phyloP scores from a whole-genome alignment of 495 filamentous ascomycete genomes.

The Jackrogersella multiformis region DNA sequence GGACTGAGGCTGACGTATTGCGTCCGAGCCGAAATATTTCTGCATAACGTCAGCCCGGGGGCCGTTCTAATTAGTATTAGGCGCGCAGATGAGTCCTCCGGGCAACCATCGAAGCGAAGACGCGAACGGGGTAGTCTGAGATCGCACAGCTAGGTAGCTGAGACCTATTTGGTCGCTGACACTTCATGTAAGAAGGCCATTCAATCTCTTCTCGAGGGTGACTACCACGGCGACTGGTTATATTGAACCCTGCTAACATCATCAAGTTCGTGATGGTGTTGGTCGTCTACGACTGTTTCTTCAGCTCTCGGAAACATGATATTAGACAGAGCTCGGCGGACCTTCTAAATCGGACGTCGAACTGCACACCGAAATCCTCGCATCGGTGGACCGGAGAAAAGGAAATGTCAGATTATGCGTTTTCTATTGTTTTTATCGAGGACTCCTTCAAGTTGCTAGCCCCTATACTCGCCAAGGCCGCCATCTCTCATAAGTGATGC shows the following conservation, averaged over 20 bases:
- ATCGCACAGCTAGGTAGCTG: neutral
- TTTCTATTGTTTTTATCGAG: neutral
- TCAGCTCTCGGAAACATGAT: neutral
- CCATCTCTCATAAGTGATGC: neutral
- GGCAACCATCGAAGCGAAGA: neutral
- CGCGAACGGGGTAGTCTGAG: neutral
- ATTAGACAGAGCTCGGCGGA: neutral
- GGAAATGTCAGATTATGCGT: slow-evolving; percentile 1
- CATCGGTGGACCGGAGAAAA: neutral
- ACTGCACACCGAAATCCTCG: neutral
- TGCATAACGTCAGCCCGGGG: slow-evolving; percentile 3
- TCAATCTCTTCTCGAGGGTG: too few species aligned
- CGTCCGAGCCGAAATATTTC: neutral
- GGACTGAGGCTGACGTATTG: neutral
- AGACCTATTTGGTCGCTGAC: neutral
- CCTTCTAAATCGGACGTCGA: neutral
- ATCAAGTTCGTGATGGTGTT: neutral
- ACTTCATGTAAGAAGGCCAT: neutral
- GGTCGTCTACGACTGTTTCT: neutral
- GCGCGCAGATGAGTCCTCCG: neutral
- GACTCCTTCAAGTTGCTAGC: neutral
- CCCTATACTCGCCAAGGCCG: neutral
- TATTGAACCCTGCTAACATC: neutral
- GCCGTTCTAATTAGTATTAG: neutral
- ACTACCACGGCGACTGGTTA: neutral